These are phyloP conservation scores for Pseudocercospora vitis DNA, from an alignment of 2,329 filamentous ascomycete genomes.

Conservation along the genomic window DNA sequence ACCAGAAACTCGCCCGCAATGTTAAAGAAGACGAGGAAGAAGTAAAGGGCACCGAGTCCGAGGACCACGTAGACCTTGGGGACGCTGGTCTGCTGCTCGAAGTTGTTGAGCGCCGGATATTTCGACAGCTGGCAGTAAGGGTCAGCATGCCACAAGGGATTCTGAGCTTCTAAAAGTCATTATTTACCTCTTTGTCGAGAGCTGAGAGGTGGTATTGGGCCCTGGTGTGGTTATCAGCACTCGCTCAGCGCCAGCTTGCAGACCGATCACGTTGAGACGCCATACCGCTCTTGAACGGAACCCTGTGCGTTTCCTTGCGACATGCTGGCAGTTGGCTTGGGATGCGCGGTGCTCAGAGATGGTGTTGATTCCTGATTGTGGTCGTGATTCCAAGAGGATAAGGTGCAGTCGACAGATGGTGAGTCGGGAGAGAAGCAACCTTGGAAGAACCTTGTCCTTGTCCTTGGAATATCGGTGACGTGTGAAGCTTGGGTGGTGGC, in stretches of 20 bases:
- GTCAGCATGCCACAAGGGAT: not conserved
- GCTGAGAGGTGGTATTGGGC: conserved; percentile 64
- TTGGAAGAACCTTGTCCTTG: conserved; percentile 4
- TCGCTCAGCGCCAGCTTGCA: conserved; percentile 11
- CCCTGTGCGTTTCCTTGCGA: conserved; percentile 23
- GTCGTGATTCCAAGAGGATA: not conserved
- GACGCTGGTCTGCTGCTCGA: conserved; percentile 79
- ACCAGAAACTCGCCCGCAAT: conserved; percentile 84
- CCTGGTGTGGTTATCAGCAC: conserved; percentile 25
- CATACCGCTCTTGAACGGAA: conserved; percentile 32
- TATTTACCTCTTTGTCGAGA: conserved; percentile 75
- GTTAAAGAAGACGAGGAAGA: conserved; percentile 92
- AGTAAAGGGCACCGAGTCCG: conserved; percentile 74
- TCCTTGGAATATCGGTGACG: conserved; percentile 2
- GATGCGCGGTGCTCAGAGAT: conserved; percentile 1
- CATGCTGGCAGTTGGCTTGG: conserved; percentile 7
- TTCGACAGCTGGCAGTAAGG: conserved; percentile 67
- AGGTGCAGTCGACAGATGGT: not conserved
- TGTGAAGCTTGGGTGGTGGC: not conserved
- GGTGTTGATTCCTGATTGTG: not conserved
- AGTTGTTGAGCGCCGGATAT: conserved; percentile 78
- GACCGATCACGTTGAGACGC: conserved; percentile 7
- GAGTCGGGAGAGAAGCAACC: not conserved
- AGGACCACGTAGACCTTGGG: conserved; percentile 84
- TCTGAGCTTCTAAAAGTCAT: no score